Evolutionary conservation across 768 basidiomycete genomes (phyloP), one percentile per base, ranked within the genome.

Genomic region (Trametes villosa): DNA sequence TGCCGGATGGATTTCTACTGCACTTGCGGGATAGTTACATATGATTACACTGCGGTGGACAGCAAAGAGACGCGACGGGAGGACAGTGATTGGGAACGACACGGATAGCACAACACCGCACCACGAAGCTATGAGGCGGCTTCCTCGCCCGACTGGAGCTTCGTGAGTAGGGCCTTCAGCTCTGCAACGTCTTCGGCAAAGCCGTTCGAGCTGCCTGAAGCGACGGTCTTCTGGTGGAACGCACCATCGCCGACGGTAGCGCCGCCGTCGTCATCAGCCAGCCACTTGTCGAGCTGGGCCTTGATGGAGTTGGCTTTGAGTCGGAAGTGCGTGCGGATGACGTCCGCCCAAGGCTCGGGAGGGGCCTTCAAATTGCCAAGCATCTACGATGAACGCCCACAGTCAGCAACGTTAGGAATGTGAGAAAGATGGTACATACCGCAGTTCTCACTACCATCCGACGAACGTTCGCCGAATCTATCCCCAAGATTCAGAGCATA

Each of bases 391-490:
- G 55, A 53, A 34, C 53, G 27, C 31, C 17, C 57, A 31, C 36
- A 52, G 18, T 53, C 2, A 54, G 29, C 29, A 61, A 31, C 26
- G 45, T 29, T 29, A 20, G 1, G 48, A 31, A 47, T 45, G 52
- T 30, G 44, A 33, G 20, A 60, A 51, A 22, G 26, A 24, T 50
- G 5, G 4, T 30, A 66, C 84, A 65, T 74, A 92, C 92, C 57
- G 95, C 94, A 38, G 92, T 93, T 70, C 83, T 86, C 34, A 96
- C 87, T 9, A 91, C 91, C 96, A 97, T 97, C 18, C 96, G 80
- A 27, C 96, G 86, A 33, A 97, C 85, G 72, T 97, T 98, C 44
- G 92, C 91, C 34, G 93, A 95, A 74, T 95, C 92, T 94, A 65
- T 12, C 31, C 20, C 24, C 17, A 1, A 26, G 9, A 9, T 3